phyloP scores from a whole-genome alignment of 768 basidiomycete genomes.

The Leucosporidium yakuticum region DNA sequence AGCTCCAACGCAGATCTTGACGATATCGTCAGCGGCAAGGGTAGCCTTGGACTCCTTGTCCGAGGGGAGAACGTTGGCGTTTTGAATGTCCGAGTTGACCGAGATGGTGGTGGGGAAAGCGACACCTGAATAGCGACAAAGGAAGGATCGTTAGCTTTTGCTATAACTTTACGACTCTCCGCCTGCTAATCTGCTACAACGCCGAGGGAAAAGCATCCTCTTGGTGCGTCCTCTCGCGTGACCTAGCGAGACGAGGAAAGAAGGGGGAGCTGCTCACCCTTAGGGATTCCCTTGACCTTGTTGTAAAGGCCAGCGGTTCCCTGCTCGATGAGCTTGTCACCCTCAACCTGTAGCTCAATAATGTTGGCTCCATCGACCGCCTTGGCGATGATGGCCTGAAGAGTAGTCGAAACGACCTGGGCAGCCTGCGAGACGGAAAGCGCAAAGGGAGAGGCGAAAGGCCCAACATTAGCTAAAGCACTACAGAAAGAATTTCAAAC shows the following conservation, averaged over 20 bases:
- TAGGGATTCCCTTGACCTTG: conserved; percentile 82
- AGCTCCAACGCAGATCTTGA: conserved; percentile 91
- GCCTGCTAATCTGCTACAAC: no score
- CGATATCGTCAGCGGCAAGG: conserved; percentile 80
- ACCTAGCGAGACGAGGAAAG: neutral
- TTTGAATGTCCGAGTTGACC: conserved; percentile 79
- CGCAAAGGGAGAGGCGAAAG: no score
- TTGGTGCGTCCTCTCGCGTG: neutral
- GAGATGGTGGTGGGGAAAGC: conserved; percentile 92
- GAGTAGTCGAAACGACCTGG: conserved; percentile 76
- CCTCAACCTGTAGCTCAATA: conserved; percentile 84
- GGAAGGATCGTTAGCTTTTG: no score
- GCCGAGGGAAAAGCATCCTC: neutral
- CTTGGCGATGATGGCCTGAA: conserved; percentile 74
- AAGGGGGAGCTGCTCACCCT: conserved; percentile 55
- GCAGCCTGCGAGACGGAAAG: conserved; percentile 48
- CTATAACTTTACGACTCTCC: no score
- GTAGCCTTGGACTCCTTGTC: conserved; percentile 46
- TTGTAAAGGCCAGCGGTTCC: conserved; percentile 80
- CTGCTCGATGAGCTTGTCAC: conserved; percentile 86
- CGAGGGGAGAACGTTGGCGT: conserved; percentile 91
- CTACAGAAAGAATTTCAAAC: no score
- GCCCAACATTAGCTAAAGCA: no score
- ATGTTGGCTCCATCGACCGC: conserved; percentile 72
- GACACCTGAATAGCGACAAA: conserved; percentile 53